A percentile compares a stretch with the other conserved stretches of the same genome.
Evolutionary conservation across 2,329 filamentous ascomycete genomes (phyloP).

Genomic region (Lasiodiplodia sp.): DNA sequence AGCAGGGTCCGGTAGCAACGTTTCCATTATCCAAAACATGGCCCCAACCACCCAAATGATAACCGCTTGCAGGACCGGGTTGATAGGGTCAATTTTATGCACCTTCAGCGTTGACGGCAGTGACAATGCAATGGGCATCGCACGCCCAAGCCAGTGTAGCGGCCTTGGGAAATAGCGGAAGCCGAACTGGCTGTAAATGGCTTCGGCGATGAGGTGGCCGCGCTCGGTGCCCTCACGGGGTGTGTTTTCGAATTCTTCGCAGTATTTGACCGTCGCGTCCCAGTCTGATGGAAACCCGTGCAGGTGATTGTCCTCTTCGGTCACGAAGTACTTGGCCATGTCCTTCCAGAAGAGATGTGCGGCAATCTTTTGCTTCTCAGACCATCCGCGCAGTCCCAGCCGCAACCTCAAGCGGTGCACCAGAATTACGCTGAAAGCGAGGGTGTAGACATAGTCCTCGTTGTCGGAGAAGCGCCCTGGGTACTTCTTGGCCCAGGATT

Average conservation of each 20-base stretch:
- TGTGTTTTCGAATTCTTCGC: background rate
- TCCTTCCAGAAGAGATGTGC: slow-evolving; percentile 8
- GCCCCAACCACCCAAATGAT: background rate
- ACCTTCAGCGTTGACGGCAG: slow-evolving; percentile 1
- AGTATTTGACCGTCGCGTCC: background rate
- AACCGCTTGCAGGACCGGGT: background rate
- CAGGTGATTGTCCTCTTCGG: background rate
- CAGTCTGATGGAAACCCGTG: background rate
- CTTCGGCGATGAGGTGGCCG: slow-evolving; percentile 9
- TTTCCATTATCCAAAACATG: slow-evolving; percentile 4
- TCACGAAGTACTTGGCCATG: background rate
- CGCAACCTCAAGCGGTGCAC: background rate
- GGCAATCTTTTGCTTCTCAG: slow-evolving; percentile 9
- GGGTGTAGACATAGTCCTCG: slow-evolving; percentile 8
- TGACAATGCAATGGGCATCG: background rate
- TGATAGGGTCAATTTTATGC: background rate
- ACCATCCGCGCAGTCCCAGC: background rate
- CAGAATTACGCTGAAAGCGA: slow-evolving; percentile 6
- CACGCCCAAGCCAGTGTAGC: background rate
- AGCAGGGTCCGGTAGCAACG: background rate
- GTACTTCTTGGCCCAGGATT: slow-evolving; percentile 7
- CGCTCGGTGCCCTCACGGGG: slow-evolving; percentile 7
- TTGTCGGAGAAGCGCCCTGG: slow-evolving; percentile 4
- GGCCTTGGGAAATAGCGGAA: slow-evolving; percentile 1
- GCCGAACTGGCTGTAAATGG: slow-evolving; percentile 2